Evolutionary conservation across 208 protist species (phyloP), one percentile per base, ranked within the genome.

Genomic region (Zelonia costaricensis): DNA sequence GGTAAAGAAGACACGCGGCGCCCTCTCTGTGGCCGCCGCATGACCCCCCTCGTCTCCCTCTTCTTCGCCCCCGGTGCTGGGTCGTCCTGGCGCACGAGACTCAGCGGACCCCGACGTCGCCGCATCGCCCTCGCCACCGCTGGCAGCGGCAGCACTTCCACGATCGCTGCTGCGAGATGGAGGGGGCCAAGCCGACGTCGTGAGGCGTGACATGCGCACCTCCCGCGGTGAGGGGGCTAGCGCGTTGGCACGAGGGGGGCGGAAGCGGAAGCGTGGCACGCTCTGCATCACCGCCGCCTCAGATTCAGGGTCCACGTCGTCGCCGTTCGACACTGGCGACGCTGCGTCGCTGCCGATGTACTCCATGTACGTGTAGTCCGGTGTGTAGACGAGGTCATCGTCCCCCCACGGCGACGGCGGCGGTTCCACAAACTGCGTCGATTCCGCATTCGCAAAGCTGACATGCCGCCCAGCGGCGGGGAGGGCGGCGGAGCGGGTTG

Each of bases 1-100:
- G 9, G 65, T 71, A 40, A 71, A 71, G 56, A 71, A 71, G n/a
- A 71, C 56, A 20, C 56, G 48, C 48, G 30, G 56, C 20, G 48
- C 40, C 16, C 40, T 38, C 15, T 49, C 65, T 6, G 30, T n/a
- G n/a, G n/a, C 48, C 5, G 40, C 20, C 7, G 31, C 62, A 18
- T 8, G 8, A 8, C 27, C 47, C 1, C 15, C 23, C 2, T 46
- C 53, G 3, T 3, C 53, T 13, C 30, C 3, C 7, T 36, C 46
- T 22, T 16, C 16, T n/a, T 53, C 36, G 9, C 13, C 13, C 16
- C 28, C 36, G 47, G 27, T 53, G 47, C 27, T 38, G 27, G 15
- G 28, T n/a, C 6, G 18, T 15, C 47, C 9, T 18, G n/a, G 28
- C 47, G 47, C 25, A 22, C 16, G 47, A 53, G n/a, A n/a, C n/a